Base-by-base conservation (phyloP, 2,329 filamentous ascomycete genomes). In the Juglanconis sp. region DNA sequence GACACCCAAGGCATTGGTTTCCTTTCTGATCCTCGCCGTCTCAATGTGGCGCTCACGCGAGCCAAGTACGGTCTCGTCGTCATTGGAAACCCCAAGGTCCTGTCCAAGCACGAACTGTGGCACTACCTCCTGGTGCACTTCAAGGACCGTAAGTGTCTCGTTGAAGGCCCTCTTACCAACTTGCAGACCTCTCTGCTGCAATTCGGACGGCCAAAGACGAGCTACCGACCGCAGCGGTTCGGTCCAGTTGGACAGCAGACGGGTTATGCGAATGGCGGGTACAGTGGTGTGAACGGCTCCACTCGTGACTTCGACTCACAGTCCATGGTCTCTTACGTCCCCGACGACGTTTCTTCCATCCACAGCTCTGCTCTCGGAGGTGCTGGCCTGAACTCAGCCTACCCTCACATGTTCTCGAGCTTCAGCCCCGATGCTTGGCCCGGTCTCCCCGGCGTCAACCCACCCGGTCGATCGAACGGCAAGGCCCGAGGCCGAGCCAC, bases 1-100 rank as follows among this genome's bases (percentile, higher is more conserved):
- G 95, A 99, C 69, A 96, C 98, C 73, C 95, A 99, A 74, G 95
- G 95, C 66, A 99, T 99, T 69, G 95, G 95, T 77, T 99, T 99
- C 85, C 81, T 99, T 80, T 98, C 93, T 63, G 95, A 99, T 68
- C 95, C 95, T 56, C 91, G 95, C 66, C 94, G 95, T 81, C 87
- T 99, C 69, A 99, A 99, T 71, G 95, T 99, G 30, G 95, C 94
- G 44, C 83, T 99, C 66, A 99, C 95, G 54, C 91, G 95, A 79
- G 95, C 95, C 64, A 98, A 97, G 76, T 99, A 94, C 70, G 95
- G 95, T 61, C 81, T 98, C 36, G 95, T 97, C 62, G 97, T 99
- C 70, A 87, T 99, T 8, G 95, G 95, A 65, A 99, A 99, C 71
- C 95, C 95, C 36, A 98, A 98, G 78, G 93, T 99, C 42, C 79